Evolutionary conservation across 345 rosid species (phyloP).

Genomic region (Melaleuca quinquenervia): DNA sequence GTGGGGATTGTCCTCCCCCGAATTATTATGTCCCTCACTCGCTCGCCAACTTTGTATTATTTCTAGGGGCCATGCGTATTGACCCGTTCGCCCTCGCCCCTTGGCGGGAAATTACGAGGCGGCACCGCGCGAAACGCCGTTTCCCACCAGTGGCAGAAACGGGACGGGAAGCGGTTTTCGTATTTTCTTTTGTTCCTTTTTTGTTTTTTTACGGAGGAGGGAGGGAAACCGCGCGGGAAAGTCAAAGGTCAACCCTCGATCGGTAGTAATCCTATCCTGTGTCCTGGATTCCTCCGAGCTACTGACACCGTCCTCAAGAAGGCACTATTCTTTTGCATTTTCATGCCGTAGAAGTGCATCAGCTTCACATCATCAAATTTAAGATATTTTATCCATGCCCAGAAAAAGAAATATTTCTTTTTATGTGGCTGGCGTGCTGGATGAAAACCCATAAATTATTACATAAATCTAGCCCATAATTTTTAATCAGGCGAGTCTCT

Average conservation of each 20-base stretch:
- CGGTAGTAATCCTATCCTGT: neutral
- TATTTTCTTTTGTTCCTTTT: neutral
- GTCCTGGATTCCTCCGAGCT: neutral
- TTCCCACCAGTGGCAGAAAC: conserved; percentile 24
- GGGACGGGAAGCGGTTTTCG: conserved; percentile 20
- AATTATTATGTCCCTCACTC: conserved; percentile 29
- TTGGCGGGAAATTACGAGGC: conserved; percentile 4
- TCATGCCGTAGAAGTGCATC: neutral
- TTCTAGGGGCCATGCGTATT: conserved; percentile 9
- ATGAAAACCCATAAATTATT: neutral
- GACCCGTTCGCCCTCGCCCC: fast-evolving
- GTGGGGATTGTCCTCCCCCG: neutral
- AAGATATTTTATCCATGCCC: neutral
- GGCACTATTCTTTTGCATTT: neutral
- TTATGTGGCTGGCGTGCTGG: neutral
- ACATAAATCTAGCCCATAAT: neutral
- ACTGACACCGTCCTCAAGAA: neutral
- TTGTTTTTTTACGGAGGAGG: neutral
- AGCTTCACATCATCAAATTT: neutral
- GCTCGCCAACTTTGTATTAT: conserved; percentile 25
- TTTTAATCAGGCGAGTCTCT: neutral
- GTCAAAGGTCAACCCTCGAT: conserved; percentile 33
- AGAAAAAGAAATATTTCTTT: neutral
- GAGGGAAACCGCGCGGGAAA: conserved; percentile 24
- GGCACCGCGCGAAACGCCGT: neutral